Conservation (phyloP, 306 rosid species). For the Castanospermum australe region DNA sequence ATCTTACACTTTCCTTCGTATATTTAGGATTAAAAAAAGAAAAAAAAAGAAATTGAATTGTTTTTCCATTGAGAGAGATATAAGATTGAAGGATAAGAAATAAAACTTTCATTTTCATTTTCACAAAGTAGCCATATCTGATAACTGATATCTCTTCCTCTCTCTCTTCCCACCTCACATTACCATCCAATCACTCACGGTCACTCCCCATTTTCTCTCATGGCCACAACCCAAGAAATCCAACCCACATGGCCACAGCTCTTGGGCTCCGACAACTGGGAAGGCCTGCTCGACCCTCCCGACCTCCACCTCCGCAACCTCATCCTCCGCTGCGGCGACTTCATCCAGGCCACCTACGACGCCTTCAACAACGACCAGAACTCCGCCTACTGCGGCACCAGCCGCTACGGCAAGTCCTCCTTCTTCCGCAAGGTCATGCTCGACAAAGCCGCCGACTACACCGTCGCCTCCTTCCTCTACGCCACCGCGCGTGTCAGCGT, state of each 20-base stretch:
- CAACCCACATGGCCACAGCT: conserved; percentile 49
- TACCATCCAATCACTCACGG: too few species aligned
- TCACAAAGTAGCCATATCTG: too few species aligned
- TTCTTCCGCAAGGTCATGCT: conserved; percentile 65
- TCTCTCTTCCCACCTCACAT: background rate
- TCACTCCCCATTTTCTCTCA: too few species aligned
- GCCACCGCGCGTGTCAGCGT: conserved; percentile 61
- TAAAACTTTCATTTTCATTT: too few species aligned
- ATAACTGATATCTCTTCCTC: background rate
- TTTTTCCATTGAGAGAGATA: too few species aligned
- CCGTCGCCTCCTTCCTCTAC: conserved; percentile 53
- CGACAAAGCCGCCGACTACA: conserved; percentile 34
- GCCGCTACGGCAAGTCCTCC: conserved; percentile 56
- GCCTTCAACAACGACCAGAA: conserved; percentile 66
- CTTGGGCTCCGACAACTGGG: conserved; percentile 55
- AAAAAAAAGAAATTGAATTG: too few species aligned
- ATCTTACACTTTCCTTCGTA: too few species aligned
- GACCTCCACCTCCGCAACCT: conserved; percentile 51
- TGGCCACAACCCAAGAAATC: background rate
- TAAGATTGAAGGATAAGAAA: too few species aligned
- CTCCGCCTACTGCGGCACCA: conserved; percentile 65
- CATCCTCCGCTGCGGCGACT: conserved; percentile 67
- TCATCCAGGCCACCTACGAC: conserved; percentile 72
- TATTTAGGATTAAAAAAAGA: too few species aligned
- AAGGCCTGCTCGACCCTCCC: conserved; percentile 52